Base-by-base conservation (phyloP, 2,329 filamentous ascomycete genomes). In the Curvularia lunata region DNA sequence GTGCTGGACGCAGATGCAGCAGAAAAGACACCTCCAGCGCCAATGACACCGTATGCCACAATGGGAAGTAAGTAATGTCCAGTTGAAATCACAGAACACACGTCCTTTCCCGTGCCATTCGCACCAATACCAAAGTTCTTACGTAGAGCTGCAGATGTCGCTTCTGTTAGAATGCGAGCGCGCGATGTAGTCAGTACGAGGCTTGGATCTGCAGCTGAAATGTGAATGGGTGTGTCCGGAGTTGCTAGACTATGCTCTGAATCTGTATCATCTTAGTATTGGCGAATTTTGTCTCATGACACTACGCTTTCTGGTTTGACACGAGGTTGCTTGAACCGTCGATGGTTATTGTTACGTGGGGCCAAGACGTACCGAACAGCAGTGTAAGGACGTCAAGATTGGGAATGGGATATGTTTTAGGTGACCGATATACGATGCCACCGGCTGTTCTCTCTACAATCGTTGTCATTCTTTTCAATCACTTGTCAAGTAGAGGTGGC, bases 1-100 rank as follows among this genome's bases (percentile, higher is more conserved):
- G 84, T 85, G 5, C 79, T 81, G 0, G 80, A 78, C 0, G 83
- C 78, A 46, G 80, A 83, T 0, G 84, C 84, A 5, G 84, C 82
- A 6, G 83, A 84, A 64, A 85, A 88, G 25, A 88, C 80, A 18
- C 85, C 86, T 1, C 82, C 85, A 2, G 85, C 84, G 3, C 83
- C 85, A 45, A 88, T 78, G 51, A 86, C 81, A 13, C 81, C 83
- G 61, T 80, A 87, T 66, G 85, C 84, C 1, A 85, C 62, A 12
- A 81, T 77, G 0, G 84, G 81, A 0, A 87, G 76, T 5, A 86
- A 76, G 45, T 81, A 81, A 62, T 87, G 83, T 1, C 86, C 86
- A 0, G 82, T 81, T 0, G 83, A 85, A 27, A 87, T 81, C 18
- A 82, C 79, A 4, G 86, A 82, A 13, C 87, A 82, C 4, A 87